Conservation (phyloP, 1,284 basidiomycete species). For the Hymenochaete sp. region DNA sequence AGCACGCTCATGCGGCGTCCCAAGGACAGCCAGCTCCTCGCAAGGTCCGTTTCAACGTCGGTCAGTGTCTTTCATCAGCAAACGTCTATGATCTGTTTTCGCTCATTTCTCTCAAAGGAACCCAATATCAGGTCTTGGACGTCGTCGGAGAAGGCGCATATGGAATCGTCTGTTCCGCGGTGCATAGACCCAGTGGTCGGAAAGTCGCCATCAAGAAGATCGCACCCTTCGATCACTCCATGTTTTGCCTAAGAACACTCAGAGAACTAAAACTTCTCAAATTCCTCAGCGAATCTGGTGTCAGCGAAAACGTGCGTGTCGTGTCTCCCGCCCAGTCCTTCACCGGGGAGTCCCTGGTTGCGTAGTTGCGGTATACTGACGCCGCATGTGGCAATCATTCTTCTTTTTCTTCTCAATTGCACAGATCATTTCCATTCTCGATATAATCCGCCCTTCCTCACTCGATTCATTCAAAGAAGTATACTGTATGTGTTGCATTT, state of each 20-base stretch:
- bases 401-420: too few relatives aligned
- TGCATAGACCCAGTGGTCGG: slow-evolving; percentile 70
- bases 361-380: too few relatives aligned
- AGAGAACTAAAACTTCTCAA: slow-evolving; percentile 85
- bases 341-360: too few relatives aligned
- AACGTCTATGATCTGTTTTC: not conserved
- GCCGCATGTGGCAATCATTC: slow-evolving; percentile 15
- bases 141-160: slow-evolving; percentile 86
- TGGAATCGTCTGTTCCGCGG: slow-evolving; percentile 83
- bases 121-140: slow-evolving; percentile 82
- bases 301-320: slow-evolving; percentile 80
- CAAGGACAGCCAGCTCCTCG: slow-evolving; percentile 63
- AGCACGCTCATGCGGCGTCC: slow-evolving; percentile 53
- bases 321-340: slow-evolving; percentile 11
- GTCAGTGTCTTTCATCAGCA: slow-evolving; percentile 38
- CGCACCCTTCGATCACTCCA: slow-evolving; percentile 85
- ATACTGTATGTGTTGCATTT: slow-evolving; percentile 44
- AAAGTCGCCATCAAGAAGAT: slow-evolving; percentile 91
- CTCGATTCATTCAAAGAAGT: slow-evolving; percentile 93
- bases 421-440: slow-evolving; percentile 91
- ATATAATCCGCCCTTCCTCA: slow-evolving; percentile 86
- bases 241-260: slow-evolving; percentile 83
- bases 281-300: slow-evolving; percentile 83
- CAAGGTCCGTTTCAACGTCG: slow-evolving; percentile 89
- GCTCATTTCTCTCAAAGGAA: slow-evolving; percentile 35